Conservation (phyloP, 2,329 filamentous ascomycete genomes). For the Arthroderma sp. region DNA sequence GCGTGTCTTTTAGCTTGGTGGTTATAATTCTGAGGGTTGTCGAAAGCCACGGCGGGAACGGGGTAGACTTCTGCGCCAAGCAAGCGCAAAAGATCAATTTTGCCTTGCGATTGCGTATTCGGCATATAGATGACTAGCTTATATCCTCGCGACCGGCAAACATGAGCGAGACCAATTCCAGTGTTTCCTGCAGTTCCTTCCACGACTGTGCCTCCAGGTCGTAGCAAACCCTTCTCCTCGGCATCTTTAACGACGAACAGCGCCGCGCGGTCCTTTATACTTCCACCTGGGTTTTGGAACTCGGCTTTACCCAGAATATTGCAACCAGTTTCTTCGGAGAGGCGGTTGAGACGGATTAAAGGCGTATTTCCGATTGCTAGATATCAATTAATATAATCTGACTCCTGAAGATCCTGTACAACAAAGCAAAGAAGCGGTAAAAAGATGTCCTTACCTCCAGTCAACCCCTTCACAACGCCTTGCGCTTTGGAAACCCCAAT, state of each 20-base stretch:
- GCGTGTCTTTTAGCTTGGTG: constrained; percentile 87
- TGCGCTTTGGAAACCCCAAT: constrained; percentile 68
- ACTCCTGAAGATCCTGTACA: neutral
- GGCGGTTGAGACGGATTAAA: constrained; percentile 73
- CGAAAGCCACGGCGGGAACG: constrained; percentile 88
- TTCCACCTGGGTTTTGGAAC: constrained; percentile 96
- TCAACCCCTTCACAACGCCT: constrained; percentile 62
- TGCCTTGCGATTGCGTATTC: constrained; percentile 94
- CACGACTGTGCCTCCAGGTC: constrained; percentile 81
- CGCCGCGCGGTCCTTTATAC: constrained; percentile 90
- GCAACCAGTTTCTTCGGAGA: constrained; percentile 86
- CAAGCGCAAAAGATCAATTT: constrained; percentile 82
- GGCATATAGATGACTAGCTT: constrained; percentile 99
- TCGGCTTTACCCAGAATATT: constrained; percentile 93
- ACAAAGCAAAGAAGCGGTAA: neutral
- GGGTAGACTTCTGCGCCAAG: constrained; percentile 92
- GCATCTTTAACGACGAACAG: constrained; percentile 89
- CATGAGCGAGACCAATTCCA: constrained; percentile 91
- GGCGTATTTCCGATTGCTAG: constrained; percentile 94
- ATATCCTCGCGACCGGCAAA: constrained; percentile 85
- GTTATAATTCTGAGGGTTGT: constrained; percentile 95
- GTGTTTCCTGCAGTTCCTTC: constrained; percentile 98
- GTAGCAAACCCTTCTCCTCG: constrained; percentile 71
- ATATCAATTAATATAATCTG: neutral
- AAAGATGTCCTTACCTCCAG: constrained; percentile 52